A percentile compares a stretch with the other conserved stretches of the same genome.
Conservation (phyloP, 2,329 filamentous ascomycete genomes). For the Rutstroemia sydowiana region DNA sequence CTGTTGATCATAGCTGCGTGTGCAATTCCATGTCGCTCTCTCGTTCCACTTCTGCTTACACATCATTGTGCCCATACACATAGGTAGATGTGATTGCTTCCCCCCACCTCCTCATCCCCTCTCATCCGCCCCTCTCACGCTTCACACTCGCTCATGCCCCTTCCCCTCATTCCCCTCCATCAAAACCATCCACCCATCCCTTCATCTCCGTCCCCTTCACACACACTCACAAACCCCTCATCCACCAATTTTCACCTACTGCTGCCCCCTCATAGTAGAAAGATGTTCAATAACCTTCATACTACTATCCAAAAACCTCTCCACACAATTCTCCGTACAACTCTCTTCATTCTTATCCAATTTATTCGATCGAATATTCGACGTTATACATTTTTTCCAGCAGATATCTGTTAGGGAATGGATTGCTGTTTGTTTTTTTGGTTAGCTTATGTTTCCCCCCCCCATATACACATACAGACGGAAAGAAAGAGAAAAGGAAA, state of each 20-base stretch:
- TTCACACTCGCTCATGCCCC: no score
- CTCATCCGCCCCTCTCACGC: background rate
- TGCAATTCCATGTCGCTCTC: no score
- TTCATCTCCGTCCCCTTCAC: background rate
- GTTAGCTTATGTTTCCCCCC: no score
- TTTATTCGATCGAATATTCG: constrained; percentile 60
- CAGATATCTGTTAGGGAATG: constrained; percentile 69
- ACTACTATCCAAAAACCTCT: constrained; percentile 87
- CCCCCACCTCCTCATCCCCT: background rate
- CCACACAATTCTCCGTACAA: constrained; percentile 88
- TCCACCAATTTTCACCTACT: background rate
- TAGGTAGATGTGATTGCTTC: no score
- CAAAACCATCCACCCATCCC: background rate
- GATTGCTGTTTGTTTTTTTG: constrained; percentile 54
- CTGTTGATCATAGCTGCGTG: no score
- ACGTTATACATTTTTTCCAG: constrained; percentile 89
- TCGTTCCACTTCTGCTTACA: no score
- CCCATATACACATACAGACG: no score
- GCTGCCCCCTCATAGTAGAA: constrained; percentile 47
- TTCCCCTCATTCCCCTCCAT: no score
- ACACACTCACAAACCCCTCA: background rate
- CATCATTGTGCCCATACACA: no score
- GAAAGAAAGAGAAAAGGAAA: background rate
- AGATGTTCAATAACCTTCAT: constrained; percentile 78
- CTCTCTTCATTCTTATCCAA: constrained; percentile 72